Percentiles rank a stretch among this genome's conserved stretches.
Evolutionary conservation across 768 basidiomycete species (phyloP).

Genomic region (Lactarius quietus): DNA sequence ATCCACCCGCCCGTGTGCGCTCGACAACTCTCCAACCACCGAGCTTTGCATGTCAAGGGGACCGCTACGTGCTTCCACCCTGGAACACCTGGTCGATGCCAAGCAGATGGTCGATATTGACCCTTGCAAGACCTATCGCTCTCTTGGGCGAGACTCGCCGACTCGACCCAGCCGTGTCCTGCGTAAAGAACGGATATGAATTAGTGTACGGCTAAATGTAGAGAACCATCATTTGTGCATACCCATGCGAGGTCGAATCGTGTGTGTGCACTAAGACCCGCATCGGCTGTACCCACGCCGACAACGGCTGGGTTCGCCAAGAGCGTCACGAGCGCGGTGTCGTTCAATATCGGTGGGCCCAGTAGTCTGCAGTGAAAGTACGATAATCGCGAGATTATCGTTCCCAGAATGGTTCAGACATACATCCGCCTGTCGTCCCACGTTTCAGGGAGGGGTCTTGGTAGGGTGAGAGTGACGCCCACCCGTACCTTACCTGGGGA

Average conservation of each 20-base stretch:
- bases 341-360: constrained; percentile 59
- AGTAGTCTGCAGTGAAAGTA: constrained; percentile 43
- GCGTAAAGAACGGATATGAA: background rate
- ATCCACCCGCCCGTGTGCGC: constrained; percentile 31
- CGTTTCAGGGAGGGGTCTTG: constrained; percentile 55
- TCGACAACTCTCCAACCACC: constrained; percentile 36
- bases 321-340: constrained; percentile 53
- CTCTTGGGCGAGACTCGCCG: constrained; percentile 36
- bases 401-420: constrained; percentile 26
- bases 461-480: constrained; percentile 64
- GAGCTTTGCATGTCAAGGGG: constrained; percentile 36
- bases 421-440: constrained; percentile 70
- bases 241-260: constrained; percentile 42
- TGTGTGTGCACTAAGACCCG: constrained; percentile 33
- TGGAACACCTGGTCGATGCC: constrained; percentile 30
- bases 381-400: constrained; percentile 12
- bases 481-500: constrained; percentile 55
- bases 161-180: constrained; percentile 41
- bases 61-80: constrained; percentile 32
- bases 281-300: constrained; percentile 47
- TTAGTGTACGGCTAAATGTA: background rate
- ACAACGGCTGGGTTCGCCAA: constrained; percentile 59
- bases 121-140: constrained; percentile 38
- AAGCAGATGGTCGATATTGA: constrained; percentile 44
- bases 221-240: background rate